Evolutionary conservation across 1,284 basidiomycete species (phyloP), one percentile per base, ranked within the genome.

Genomic region (Schizophyllum commune): DNA sequence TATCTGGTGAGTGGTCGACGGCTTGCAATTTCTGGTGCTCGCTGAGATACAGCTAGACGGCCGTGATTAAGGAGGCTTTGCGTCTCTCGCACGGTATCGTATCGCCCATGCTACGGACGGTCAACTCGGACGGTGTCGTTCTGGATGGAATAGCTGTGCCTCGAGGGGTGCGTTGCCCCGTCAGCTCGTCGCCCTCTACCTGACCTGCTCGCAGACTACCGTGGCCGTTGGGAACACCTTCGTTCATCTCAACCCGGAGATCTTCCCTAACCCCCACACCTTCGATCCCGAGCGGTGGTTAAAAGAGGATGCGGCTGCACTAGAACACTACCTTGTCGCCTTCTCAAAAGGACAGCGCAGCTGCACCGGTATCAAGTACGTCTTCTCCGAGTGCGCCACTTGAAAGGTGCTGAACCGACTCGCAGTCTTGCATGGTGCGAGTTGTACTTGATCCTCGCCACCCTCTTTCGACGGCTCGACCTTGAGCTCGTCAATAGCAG

Each of bases 281-380:
- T 80, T 80, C 63, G 66, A 64, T 15, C 79, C 79, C 2, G 72
- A 74, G 58, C 64, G 75, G 47, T 76, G 75, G 74, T 64, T 75
- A 13, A 59, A 69, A 19, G 62, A 67, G 0, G 62, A 68, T 51
- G 68, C 67, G 4, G 63, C 57, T 47, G 62, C 65, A 7, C 62
- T 74, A n/a, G 71, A 72, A 19, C 68, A 65, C 15, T 69, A 72
- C 64, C 58, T 76, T 20, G 69, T 75, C 17, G 65, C 74, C 8
- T 76, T 77, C 57, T 75, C 74, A 7, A 69, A 67, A 57, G 75
- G 75, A 33, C 73, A 74, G 5, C 67, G 75, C 53, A 74, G 69
- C 67, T 77, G 75, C 59, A 62, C 75, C 17, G 74, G 73, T 5
- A 68, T 70, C 32, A 77, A 77, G 75, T 76, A 55, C 20, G 72